Conservation (phyloP, 805 yeast species). For the Hanseniaspora thailandica region DNA sequence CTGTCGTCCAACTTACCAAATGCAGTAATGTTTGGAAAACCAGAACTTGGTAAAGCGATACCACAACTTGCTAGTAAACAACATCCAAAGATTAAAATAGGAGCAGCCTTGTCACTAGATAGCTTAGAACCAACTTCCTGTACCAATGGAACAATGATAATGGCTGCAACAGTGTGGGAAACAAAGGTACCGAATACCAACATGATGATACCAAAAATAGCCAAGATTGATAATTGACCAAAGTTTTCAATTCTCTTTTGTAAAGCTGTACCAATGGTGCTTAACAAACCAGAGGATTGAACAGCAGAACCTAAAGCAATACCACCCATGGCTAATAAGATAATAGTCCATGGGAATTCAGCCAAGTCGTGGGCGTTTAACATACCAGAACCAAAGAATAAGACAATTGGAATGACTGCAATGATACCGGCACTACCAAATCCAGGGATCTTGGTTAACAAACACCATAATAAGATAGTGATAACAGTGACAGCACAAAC, state of each 20-base stretch:
- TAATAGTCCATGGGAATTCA: constrained; percentile 93
- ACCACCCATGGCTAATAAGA: constrained; percentile 94
- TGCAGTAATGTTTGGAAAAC: constrained; percentile 98
- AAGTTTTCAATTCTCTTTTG: constrained; percentile 55
- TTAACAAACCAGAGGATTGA: constrained; percentile 74
- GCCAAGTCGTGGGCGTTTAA: constrained; percentile 77
- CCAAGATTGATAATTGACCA: constrained; percentile 52
- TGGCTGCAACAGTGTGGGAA: constrained; percentile 92
- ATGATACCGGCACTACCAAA: constrained; percentile 91
- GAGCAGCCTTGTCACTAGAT: constrained; percentile 59
- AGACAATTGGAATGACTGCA: constrained; percentile 72
- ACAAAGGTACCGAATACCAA: constrained; percentile 86
- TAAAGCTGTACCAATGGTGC: constrained; percentile 61
- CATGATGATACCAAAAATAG: constrained; percentile 74
- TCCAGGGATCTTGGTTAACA: constrained; percentile 57
- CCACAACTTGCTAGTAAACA: constrained; percentile 78
- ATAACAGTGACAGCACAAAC: constrained; percentile 54
- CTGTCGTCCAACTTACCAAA: constrained; percentile 85
- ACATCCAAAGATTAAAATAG: constrained; percentile 32
- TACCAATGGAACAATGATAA: constrained; percentile 80
- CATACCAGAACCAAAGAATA: constrained; percentile 82
- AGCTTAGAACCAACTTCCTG: constrained; percentile 69
- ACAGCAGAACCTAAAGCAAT: constrained; percentile 89
- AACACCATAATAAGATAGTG: constrained; percentile 85
- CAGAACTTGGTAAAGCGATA: constrained; percentile 94